These are phyloP conservation scores for Hibiscus trionum DNA, from an alignment of 345 rosid genomes.

Conservation along the genomic window DNA sequence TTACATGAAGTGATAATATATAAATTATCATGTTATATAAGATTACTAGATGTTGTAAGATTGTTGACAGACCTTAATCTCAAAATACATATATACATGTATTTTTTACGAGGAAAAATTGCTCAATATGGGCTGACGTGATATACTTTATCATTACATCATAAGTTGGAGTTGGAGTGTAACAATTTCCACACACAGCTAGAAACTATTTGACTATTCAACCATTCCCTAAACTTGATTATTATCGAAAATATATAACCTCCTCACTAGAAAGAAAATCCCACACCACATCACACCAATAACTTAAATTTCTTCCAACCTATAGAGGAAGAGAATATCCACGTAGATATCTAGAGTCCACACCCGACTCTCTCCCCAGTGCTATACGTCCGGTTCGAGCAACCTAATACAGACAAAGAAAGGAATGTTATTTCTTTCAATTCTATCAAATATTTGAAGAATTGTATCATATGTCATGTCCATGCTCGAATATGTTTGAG, in stretches of 20 bases:
- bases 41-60: too few relatives aligned
- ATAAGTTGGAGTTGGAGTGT: not conserved
- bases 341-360: slow-evolving; percentile 76
- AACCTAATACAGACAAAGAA: slow-evolving; percentile 33
- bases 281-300: not conserved
- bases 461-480: too few relatives aligned
- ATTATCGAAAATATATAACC: not conserved
- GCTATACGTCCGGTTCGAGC: slow-evolving; percentile 95
- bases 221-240: not conserved
- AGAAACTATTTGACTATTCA: not conserved
- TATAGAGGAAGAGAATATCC: slow-evolving; percentile 74
- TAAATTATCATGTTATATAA: too few relatives aligned
- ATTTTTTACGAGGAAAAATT: too few relatives aligned
- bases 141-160: not conserved
- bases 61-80: too few relatives aligned
- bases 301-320: not conserved
- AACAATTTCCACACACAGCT: not conserved
- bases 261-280: not conserved
- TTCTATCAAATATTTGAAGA: too few relatives aligned
- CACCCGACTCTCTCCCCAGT: slow-evolving; percentile 79
- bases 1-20: too few relatives aligned
- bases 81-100: too few relatives aligned
- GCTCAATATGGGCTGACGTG: not conserved
- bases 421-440: not conserved
- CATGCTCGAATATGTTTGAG: too few relatives aligned